Evolutionary conservation across 345 rosid genomes (phyloP).

Genomic region (Adansonia digitata): DNA sequence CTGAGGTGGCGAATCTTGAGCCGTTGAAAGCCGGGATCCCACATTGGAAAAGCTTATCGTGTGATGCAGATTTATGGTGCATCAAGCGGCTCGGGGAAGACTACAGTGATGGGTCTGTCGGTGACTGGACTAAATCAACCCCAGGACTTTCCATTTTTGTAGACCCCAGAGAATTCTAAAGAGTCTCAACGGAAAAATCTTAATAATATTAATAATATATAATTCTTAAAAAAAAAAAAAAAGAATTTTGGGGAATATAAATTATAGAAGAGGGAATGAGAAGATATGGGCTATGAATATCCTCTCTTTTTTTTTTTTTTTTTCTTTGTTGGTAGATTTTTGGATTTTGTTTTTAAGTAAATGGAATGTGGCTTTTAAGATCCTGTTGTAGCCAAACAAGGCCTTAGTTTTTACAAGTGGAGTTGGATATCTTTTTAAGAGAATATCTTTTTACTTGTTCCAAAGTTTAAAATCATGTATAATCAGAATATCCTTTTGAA

Average conservation of each 20-base stretch:
- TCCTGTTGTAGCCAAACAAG: slow-evolving; percentile 27
- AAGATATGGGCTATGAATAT: slow-evolving; percentile 30
- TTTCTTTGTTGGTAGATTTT: background rate
- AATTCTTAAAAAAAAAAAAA: too few species aligned
- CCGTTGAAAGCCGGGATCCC: slow-evolving; percentile 69
- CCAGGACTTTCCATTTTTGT: slow-evolving; percentile 84
- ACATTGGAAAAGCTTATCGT: slow-evolving; percentile 76
- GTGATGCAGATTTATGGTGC: slow-evolving; percentile 82
- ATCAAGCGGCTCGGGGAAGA: slow-evolving; percentile 78
- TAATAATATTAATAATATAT: background rate
- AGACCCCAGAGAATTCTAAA: slow-evolving; percentile 83
- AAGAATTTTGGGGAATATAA: background rate
- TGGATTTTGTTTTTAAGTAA: slow-evolving; percentile 14
- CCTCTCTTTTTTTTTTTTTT: slow-evolving; percentile 8
- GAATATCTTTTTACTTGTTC: slow-evolving; percentile 8
- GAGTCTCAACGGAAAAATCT: background rate
- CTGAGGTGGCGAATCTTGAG: slow-evolving; percentile 74
- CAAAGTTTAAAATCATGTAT: background rate
- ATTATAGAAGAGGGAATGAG: slow-evolving; percentile 19
- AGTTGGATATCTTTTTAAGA: background rate
- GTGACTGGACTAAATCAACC: slow-evolving; percentile 94
- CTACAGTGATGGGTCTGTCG: slow-evolving; percentile 65
- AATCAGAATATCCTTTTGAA: slow-evolving; percentile 23
- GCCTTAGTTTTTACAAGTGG: slow-evolving; percentile 16
- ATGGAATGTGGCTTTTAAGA: slow-evolving; percentile 36